These are phyloP conservation scores for Metschnikowia hibisci DNA, from an alignment of 805 yeast genomes.

Conservation along the genomic window DNA sequence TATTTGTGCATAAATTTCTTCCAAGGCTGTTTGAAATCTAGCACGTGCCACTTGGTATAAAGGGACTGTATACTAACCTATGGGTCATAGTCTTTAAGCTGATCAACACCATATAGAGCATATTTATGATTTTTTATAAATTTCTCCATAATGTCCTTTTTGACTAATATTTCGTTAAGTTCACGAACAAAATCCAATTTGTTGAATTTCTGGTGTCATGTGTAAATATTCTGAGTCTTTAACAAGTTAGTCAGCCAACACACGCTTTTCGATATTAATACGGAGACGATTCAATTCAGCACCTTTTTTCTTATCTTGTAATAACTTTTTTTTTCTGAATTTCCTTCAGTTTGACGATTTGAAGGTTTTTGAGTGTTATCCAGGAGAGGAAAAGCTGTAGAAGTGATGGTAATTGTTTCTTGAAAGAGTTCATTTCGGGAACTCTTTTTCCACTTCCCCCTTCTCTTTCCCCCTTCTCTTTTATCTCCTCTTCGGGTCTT, in stretches of 20 bases:
- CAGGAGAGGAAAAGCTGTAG: conserved; percentile 6
- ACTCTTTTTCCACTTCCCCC: no score
- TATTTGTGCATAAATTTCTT: conserved; percentile 73
- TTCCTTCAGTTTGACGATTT: not conserved
- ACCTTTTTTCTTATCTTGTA: conserved; percentile 24
- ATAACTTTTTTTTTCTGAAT: conserved; percentile 6
- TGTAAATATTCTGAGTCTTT: conserved; percentile 24
- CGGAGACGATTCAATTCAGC: conserved; percentile 29
- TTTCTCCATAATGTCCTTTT: conserved; percentile 24
- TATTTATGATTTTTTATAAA: conserved; percentile 8
- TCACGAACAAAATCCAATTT: conserved; percentile 21
- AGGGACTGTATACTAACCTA: conserved; percentile 52
- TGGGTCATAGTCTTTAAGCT: conserved; percentile 39
- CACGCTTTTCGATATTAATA: conserved; percentile 32
- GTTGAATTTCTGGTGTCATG: conserved; percentile 28
- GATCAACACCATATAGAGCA: conserved; percentile 10
- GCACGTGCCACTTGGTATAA: conserved; percentile 58
- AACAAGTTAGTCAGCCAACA: conserved; percentile 27
- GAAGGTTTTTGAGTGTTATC: conserved; percentile 15
- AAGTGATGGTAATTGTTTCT: not conserved
- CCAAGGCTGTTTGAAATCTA: conserved; percentile 68
- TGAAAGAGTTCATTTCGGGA: no score
- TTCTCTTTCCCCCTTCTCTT: no score
- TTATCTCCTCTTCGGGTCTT: not conserved
- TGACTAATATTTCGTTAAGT: conserved; percentile 28